Conservation (phyloP, 768 basidiomycete species). For the Sutorius australiensis region DNA sequence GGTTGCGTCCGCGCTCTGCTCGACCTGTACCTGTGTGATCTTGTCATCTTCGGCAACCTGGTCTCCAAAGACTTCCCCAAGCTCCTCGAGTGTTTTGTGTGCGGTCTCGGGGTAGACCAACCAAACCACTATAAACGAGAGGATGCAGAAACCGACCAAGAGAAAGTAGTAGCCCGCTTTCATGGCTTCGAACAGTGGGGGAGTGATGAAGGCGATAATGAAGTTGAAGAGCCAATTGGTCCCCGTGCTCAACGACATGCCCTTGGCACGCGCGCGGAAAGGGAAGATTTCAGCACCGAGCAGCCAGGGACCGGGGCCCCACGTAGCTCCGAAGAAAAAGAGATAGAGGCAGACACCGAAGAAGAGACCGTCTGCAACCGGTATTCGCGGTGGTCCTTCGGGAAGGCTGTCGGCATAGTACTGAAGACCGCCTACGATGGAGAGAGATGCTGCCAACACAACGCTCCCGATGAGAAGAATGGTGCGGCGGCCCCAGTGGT, state of each 20-base stretch:
- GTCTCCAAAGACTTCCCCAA: slow-evolving; percentile 48
- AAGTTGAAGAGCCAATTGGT: slow-evolving; percentile 36
- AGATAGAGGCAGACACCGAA: slow-evolving; percentile 53
- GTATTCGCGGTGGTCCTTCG: slow-evolving; percentile 27
- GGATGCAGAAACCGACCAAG: slow-evolving; percentile 42
- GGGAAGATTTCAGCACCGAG: slow-evolving; percentile 51
- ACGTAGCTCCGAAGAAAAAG: slow-evolving; percentile 55
- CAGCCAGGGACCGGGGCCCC: slow-evolving; percentile 54
- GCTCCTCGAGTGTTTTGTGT: slow-evolving; percentile 44
- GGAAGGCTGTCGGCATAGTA: slow-evolving; percentile 40
- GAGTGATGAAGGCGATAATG: slow-evolving; percentile 46
- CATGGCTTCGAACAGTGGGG: slow-evolving; percentile 54
- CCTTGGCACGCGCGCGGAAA: slow-evolving; percentile 36
- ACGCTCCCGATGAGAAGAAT: slow-evolving; percentile 48
- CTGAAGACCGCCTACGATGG: slow-evolving; percentile 52
- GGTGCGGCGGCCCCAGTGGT: slow-evolving; percentile 47
- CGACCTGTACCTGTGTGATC: slow-evolving; percentile 12
- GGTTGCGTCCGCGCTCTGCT: slow-evolving; percentile 9
- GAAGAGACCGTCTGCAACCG: slow-evolving; percentile 36
- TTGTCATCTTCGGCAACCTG: slow-evolving; percentile 22
- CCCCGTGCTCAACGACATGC: slow-evolving; percentile 36
- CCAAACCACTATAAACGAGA: slow-evolving; percentile 45
- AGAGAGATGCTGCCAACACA: slow-evolving; percentile 42
- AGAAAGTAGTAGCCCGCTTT: slow-evolving; percentile 50
- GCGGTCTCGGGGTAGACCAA: slow-evolving; percentile 50